Percentiles rank a stretch among this genome's conserved stretches.
phyloP scores from a whole-genome alignment of 495 filamentous ascomycete species.

The Aspergillus campestris region DNA sequence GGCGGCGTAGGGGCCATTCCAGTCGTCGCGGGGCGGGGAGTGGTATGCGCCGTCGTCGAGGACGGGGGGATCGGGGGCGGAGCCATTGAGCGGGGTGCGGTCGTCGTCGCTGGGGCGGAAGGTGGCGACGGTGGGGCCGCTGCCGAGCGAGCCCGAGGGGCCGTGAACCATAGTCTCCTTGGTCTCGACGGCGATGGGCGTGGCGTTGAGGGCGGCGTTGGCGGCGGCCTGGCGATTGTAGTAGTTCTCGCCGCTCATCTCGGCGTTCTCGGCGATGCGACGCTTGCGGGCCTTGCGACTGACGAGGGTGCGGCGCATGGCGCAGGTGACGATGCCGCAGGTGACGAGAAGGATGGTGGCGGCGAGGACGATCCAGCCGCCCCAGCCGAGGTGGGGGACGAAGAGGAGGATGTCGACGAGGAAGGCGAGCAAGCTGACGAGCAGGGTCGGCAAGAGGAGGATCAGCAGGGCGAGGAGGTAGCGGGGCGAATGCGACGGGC shows the following conservation, averaged over 20 bases:
- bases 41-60: constrained; percentile 14
- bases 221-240: constrained; percentile 61
- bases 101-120: constrained; percentile 76
- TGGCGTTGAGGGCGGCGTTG: constrained; percentile 22
- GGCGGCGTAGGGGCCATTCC: constrained; percentile 25
- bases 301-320: constrained; percentile 93
- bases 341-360: constrained; percentile 81
- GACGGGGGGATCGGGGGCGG: constrained; percentile 32
- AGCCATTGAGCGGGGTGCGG: constrained; percentile 67
- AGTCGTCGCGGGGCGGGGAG: constrained; percentile 13
- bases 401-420: constrained; percentile 94
- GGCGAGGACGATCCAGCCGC: constrained; percentile 87
- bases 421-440: constrained; percentile 81
- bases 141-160: constrained; percentile 43
- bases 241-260: constrained; percentile 91
- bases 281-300: constrained; percentile 85
- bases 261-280: constrained; percentile 83
- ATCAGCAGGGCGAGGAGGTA: constrained; percentile 81
- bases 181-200: constrained; percentile 36
- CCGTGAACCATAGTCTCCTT: constrained; percentile 44
- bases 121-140: constrained; percentile 64
- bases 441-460: constrained; percentile 72
- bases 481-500: constrained; percentile 84
- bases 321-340: constrained; percentile 81
- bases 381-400: constrained; percentile 88